A percentile compares a stretch with the other conserved stretches of the same genome.
Evolutionary conservation across 1,284 basidiomycete genomes (phyloP).

Genomic region (Trichosporon ovoides): DNA sequence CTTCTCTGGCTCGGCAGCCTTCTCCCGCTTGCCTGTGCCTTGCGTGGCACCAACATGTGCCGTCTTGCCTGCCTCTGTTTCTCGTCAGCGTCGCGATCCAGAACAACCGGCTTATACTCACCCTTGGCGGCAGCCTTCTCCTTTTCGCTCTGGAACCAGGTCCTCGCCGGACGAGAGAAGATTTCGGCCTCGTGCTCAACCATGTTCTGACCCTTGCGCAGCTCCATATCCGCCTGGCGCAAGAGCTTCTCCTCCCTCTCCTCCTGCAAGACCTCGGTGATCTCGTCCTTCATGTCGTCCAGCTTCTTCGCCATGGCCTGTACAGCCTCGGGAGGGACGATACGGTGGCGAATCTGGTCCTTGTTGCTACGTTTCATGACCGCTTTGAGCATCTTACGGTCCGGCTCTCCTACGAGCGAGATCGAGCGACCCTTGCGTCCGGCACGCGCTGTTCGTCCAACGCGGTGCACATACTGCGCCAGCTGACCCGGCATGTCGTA

Average conservation of each 20-base stretch:
- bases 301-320: constrained; percentile 67
- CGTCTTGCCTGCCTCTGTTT: constrained; percentile 63
- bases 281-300: constrained; percentile 68
- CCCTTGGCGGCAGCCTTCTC: constrained; percentile 78
- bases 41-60: constrained; percentile 51
- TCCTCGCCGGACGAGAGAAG: constrained; percentile 83
- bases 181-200: constrained; percentile 94
- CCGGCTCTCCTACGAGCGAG: constrained; percentile 90
- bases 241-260: constrained; percentile 94
- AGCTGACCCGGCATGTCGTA: constrained; percentile 95
- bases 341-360: constrained; percentile 83
- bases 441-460: constrained; percentile 92
- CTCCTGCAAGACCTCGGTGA: constrained; percentile 76
- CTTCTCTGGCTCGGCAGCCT: constrained; percentile 15
- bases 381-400: constrained; percentile 93
- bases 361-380: constrained; percentile 84
- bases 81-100: not conserved
- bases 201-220: constrained; percentile 93
- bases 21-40: constrained; percentile 47
- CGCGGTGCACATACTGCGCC: constrained; percentile 91
- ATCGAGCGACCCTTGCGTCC: constrained; percentile 88
- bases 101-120: constrained; percentile 42
- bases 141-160: constrained; percentile 92
- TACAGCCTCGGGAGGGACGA: constrained; percentile 75
- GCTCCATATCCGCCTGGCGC: constrained; percentile 89